phyloP scores from a whole-genome alignment of 306 rosid species.

The Echinosophora koreensis region DNA sequence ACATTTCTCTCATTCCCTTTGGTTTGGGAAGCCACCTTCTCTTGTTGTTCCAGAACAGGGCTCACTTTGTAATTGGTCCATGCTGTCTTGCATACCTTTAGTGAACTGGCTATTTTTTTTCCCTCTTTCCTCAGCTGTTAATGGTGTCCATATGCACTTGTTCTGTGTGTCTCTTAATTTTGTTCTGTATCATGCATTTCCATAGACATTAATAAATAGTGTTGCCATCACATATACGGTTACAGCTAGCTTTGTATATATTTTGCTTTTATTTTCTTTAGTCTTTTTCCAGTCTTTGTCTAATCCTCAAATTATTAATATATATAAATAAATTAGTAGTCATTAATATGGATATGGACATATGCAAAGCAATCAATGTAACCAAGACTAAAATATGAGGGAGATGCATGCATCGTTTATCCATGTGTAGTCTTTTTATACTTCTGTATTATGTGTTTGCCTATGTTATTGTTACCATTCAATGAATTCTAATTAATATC shows the following conservation, averaged over 20 bases:
- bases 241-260: conserved; percentile 44
- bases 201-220: conserved; percentile 34
- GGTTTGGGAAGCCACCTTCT: conserved; percentile 52
- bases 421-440: conserved; percentile 41
- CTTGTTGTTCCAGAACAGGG: conserved; percentile 61
- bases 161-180: conserved; percentile 42
- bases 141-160: conserved; percentile 52
- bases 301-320: conserved; percentile 26
- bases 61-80: conserved; percentile 63
- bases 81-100: conserved; percentile 54
- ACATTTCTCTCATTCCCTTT: conserved; percentile 7
- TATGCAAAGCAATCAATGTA: conserved; percentile 52
- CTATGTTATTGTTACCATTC: conserved; percentile 39
- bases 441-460: conserved; percentile 31
- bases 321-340: conserved; percentile 24
- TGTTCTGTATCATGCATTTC: conserved; percentile 44
- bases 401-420: conserved; percentile 46
- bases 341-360: conserved; percentile 51
- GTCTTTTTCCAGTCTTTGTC: conserved; percentile 24
- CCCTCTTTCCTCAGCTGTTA: conserved; percentile 44
- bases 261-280: conserved; percentile 28
- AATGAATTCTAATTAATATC: conserved; percentile 45
- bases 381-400: conserved; percentile 45
- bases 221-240: conserved; percentile 40
- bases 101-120: conserved; percentile 53